Evolutionary conservation across 495 filamentous ascomycete genomes (phyloP), one percentile per base, ranked within the genome.

Genomic region (Neurospora sp.): DNA sequence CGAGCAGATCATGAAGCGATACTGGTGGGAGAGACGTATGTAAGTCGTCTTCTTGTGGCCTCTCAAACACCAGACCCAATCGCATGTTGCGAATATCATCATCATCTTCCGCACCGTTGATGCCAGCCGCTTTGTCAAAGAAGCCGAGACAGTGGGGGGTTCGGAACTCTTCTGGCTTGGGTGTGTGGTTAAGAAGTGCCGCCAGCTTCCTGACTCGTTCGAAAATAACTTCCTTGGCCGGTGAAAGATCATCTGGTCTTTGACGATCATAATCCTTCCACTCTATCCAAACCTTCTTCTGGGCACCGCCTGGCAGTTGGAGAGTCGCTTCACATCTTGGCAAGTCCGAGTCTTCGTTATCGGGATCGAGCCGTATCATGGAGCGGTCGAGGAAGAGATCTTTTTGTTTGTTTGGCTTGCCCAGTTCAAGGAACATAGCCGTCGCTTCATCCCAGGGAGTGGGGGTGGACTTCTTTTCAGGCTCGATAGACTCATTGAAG

Each of bases 211-310:
- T 72, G 11, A 85, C 83, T 20, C 83, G 73, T 54, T 81, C 78
- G 18, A 82, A 42, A 38, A 85, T 84, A 31, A 81, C 79, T 10
- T 77, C 69, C 73, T 83, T 80, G 54, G 81, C 76, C 1, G 79
- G 75, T 16, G 76, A 78, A 9, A 78, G 54, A 66, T 82, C 80
- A 10, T 75, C 76, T 18, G 80, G 80, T 16, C 76, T 62, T 66
- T 79, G 80, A 2, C 76, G 75, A 40, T 85, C 84, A 69, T 85
- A 85, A 54, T 85, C 83, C 75, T 84, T 85, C 84, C 84, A 85
- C 73, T 85, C 84, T 7, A 85, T 77, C 84, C 84, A 85, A 3
- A 85, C 83, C 44, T 77, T 79, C 70, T 80, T 82, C 20, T 37
- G 71, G 1, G 12, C 27, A 39, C 79, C 77, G 27, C 72, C 78